Base-by-base conservation (phyloP, 1,284 basidiomycete genomes). In the Marasmius oreades region DNA sequence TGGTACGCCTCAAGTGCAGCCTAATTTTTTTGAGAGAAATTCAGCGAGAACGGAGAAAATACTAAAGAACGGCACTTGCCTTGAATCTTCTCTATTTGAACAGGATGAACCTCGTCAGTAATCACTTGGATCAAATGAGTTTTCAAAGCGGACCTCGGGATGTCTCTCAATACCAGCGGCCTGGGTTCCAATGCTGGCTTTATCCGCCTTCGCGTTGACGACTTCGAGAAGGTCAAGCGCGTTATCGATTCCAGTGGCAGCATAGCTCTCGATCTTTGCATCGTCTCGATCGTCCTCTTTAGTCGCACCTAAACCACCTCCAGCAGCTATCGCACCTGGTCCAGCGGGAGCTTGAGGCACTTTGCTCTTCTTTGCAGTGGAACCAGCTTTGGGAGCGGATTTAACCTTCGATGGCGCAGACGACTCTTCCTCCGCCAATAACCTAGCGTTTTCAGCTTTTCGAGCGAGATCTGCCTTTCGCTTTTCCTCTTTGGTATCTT, bases 1-100 rank as follows among this genome's bases (percentile, higher is more conserved):
- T 92, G 85, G 73, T 95, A 98, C 3, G 93, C 93, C 67, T 95
- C 93, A 63, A 92, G 95, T 5, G 94, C 92, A 39, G 88, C 93
- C 85, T 88, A 59, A 58, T 34, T 52, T 50, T 23, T n/a, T 46
- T 14, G 23, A 44, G 28, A 59, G 54, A 53, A 26, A 26, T 55
- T 59, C 46, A 39, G 16, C 37, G 28, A 36, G 31, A 36, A 45
- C 52, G 46, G n/a, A n/a, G n/a, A n/a, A 56, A 53, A 23, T 48
- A 46, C 39, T 56, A 11, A 46, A 43, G 34, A 31, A 10, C 28
- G 10, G 5, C 10, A 31, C 62, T 57, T 59, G 82, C 85, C 79
- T 95, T 95, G 81, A 90, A 94, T 59, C 93, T 85, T 68, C 92
- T 80, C 88, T 92, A 65, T 28, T 36, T 14, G 14, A n/a, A 20